Conservation (phyloP, 2,329 filamentous ascomycete species). For the Aspergillus brasiliensis region DNA sequence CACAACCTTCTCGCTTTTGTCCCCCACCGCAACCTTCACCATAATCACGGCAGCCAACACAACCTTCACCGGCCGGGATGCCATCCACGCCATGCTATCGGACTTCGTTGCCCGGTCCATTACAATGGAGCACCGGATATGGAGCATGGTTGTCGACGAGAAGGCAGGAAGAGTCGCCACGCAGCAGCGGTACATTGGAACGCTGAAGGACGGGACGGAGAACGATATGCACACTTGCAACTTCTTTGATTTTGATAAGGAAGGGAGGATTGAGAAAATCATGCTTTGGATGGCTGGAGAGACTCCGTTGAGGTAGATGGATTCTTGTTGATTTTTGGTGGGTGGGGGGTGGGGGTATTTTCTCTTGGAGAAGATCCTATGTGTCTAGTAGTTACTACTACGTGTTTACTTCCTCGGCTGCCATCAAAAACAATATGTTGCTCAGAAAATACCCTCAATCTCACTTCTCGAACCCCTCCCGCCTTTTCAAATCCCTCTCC, state of each 20-base stretch:
- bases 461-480: too few relatives aligned
- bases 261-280: slow-evolving; percentile 4
- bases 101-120: not conserved
- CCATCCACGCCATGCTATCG: slow-evolving; percentile 1
- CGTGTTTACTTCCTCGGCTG: too few relatives aligned
- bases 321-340: too few relatives aligned
- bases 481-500: too few relatives aligned
- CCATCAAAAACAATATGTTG: too few relatives aligned
- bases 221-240: slow-evolving; percentile 12
- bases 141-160: slow-evolving; percentile 10
- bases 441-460: too few relatives aligned
- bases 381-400: too few relatives aligned
- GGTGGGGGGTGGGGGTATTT: too few relatives aligned
- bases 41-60: not conserved
- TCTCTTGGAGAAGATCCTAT: too few relatives aligned
- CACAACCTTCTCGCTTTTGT: not conserved
- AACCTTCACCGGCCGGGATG: not conserved
- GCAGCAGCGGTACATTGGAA: slow-evolving; percentile 3
- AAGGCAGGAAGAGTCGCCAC: slow-evolving; percentile 4
- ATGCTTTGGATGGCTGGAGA: slow-evolving; percentile 11
- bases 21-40: slow-evolving; percentile 10
- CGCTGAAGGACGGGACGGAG: not conserved
- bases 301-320: slow-evolving; percentile 4
- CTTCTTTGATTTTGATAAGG: slow-evolving; percentile 8
- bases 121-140: slow-evolving; percentile 4